Base-by-base conservation (phyloP, 768 basidiomycete genomes). In the Naganishia vishniacii region DNA sequence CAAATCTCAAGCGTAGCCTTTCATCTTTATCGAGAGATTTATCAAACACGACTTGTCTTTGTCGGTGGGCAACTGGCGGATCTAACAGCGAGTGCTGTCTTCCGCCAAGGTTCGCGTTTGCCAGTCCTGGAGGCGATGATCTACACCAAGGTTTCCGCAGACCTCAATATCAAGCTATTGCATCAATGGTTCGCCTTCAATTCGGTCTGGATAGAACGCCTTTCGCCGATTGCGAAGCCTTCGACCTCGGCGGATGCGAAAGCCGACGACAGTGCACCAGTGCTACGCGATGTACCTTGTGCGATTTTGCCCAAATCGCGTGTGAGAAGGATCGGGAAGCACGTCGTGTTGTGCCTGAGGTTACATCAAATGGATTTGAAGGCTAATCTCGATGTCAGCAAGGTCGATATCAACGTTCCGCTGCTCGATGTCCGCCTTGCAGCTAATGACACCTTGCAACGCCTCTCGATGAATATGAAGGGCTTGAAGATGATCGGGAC, bases 181-280 rank as follows among this genome's bases (percentile, higher is more conserved):
- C 91, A 93, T 76, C 92, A 95, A 72, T 85, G 93, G 59, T 81
- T 97, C 20, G 92, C 89, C 75, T 91, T 94, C 82, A 93, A 93
- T 75, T 91, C 91, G 5, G 89, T 94, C 13, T 94, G 91, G 90
- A 75, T 94, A 48, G 91, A 93, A 71, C 85, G 85, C 40, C 89
- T 93, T 28, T 89, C 90, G 26, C 49, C 44, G 15, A 46, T 47
- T 16, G 18, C 41, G 11, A 41, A 20, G 20, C 32, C 37, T 15
- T 16, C 28, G 29, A 28, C 62, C 16, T 3, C 49, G 9, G 37
- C 23, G 6, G 41, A 8, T 25, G 4, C 32, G 23, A 47, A 11
- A 1, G 2, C 47, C 12, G 49, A 20, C 13, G 8, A 23, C 16
- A 1, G 20, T 26, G 37, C 34, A 5, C n/a, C 62, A n/a, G 8